Percentiles rank a stretch among this genome's conserved stretches.
phyloP scores from a whole-genome alignment of 306 rosid genomes.

The Fragaria iinumae region DNA sequence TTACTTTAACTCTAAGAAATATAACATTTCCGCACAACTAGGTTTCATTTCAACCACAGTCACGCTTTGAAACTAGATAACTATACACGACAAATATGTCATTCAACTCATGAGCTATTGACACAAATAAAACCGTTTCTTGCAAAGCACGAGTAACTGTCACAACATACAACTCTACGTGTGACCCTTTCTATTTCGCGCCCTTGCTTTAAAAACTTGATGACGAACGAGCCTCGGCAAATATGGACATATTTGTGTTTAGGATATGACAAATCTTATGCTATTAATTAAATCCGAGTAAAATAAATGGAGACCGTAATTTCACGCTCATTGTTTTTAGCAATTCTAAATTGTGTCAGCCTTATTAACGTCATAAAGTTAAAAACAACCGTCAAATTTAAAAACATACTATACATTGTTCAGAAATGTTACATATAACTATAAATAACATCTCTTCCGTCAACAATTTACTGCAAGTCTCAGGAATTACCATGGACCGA shows the following conservation, averaged over 20 bases:
- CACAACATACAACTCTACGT: background rate
- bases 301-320: background rate
- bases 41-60: background rate
- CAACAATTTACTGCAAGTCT: background rate
- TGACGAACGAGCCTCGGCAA: background rate
- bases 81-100: background rate
- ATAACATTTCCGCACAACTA: background rate
- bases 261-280: background rate
- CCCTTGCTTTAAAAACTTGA: fast-evolving
- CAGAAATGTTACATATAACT: background rate
- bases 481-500: background rate
- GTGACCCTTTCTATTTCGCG: background rate
- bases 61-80: background rate
- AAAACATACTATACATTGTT: background rate
- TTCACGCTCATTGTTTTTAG: background rate
- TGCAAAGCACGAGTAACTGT: background rate
- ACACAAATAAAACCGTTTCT: background rate
- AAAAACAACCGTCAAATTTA: background rate
- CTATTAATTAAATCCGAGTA: background rate
- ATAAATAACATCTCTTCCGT: background rate
- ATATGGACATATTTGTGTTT: background rate
- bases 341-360: background rate
- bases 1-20: background rate
- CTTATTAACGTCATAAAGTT: background rate
- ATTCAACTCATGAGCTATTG: background rate